Evolutionary conservation across 768 basidiomycete species (phyloP), one percentile per base, ranked within the genome.

Genomic region (Leccinum longicurvipes): DNA sequence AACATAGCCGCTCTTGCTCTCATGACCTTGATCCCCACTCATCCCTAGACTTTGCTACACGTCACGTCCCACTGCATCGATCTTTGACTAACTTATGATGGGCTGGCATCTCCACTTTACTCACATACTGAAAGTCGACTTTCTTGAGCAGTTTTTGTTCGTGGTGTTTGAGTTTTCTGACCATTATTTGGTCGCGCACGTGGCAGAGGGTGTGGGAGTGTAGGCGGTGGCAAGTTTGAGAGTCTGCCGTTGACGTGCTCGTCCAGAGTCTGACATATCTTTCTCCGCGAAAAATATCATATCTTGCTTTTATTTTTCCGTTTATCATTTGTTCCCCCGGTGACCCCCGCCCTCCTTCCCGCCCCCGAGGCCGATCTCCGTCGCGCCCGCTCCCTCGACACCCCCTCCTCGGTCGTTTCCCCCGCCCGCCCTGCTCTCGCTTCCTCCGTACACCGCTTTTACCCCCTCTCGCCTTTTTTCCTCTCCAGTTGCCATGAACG

Each of bases 101-200:
- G 42, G 19, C 50, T 51, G n/a, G 39, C 49, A 58, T 56, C 58
- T 53, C 27, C 29, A 24, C 23, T 47, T 15, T 28, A 53, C 51
- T 29, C 49, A 62, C 60, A 56, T 56, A 52, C 65, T 56, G 81
- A 72, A 99, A 97, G 74, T 98, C 97, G 64, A 98, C 95, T 75
- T 97, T 94, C 71, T 91, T 94, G 71, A 95, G 82, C 31, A 97
- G 81, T 67, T 89, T 95, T 72, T 94, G 87, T 73, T 99, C 96
- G 74, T 99, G 97, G 70, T 91, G 83, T 77, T 96, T 98, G 72
- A 98, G 82, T 75, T 96, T 87, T 61, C 95, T 81, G 78, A 97
- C 93, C 87, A 90, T 89, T 19, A 19, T 51, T 50, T 54, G 19
- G 36, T 7, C 32, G 61, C 48, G 63, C 70, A 71, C 70, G 70